Evolutionary conservation across 768 basidiomycete species (phyloP).

Genomic region (Hericium coralloides): DNA sequence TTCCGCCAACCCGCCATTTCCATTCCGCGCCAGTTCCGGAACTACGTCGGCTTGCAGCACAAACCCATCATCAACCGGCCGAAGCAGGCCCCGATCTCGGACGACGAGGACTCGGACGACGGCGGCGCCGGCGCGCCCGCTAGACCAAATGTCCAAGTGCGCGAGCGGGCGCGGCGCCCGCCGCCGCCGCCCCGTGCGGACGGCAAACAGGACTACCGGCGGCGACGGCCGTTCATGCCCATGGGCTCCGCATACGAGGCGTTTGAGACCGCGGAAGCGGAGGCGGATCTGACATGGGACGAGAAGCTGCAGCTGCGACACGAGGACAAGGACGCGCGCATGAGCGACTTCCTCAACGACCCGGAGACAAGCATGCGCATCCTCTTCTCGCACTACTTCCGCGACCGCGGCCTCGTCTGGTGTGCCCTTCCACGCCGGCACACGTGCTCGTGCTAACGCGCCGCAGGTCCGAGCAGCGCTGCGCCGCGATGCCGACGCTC

Average conservation of each 20-base stretch:
- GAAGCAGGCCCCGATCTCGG: slow-evolving; percentile 12
- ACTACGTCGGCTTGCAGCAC: slow-evolving; percentile 45
- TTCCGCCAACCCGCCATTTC: neutral
- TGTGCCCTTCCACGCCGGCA: slow-evolving; percentile 21
- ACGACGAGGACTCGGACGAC: slow-evolving; percentile 28
- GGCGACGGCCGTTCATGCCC: neutral
- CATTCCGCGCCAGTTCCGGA: slow-evolving; percentile 38
- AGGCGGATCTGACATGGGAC: slow-evolving; percentile 3
- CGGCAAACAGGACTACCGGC: neutral
- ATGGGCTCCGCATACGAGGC: slow-evolving; percentile 13
- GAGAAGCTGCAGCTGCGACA: slow-evolving; percentile 13
- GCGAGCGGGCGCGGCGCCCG: neutral
- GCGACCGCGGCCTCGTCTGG: slow-evolving; percentile 64
- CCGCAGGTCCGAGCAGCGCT: slow-evolving; percentile 37
- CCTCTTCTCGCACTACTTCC: slow-evolving; percentile 65
- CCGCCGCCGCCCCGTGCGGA: neutral
- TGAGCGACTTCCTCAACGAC: slow-evolving; percentile 48
- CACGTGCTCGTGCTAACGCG: neutral
- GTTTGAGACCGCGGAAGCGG: slow-evolving; percentile 13
- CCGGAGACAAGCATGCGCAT: slow-evolving; percentile 50
- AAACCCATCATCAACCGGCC: slow-evolving; percentile 13
- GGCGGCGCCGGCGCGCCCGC: slow-evolving; percentile 21
- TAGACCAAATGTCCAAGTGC: neutral
- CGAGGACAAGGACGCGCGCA: slow-evolving; percentile 18
- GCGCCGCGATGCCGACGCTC: slow-evolving; percentile 43